phyloP scores from a whole-genome alignment of 23 red algal genomes.

The Cyanidium caldarium region DNA sequence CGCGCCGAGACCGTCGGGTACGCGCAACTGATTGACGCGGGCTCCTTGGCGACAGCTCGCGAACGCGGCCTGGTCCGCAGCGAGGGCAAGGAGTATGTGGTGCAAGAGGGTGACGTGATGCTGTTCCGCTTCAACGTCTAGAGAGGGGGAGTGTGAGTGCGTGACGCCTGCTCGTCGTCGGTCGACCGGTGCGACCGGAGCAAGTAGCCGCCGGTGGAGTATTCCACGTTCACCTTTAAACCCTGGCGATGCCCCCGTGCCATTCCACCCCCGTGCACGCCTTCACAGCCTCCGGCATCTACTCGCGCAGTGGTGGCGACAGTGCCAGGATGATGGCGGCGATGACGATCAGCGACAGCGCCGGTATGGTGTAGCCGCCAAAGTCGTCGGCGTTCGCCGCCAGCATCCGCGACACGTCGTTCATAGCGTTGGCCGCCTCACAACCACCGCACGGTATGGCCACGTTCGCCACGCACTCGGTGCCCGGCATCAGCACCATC shows the following conservation, averaged over 20 bases:
- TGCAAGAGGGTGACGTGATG: constrained; percentile 94
- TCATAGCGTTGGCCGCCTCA: too few species aligned
- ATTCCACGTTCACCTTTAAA: too few species aligned
- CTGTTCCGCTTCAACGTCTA: constrained; percentile 98
- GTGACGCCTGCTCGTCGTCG: too few species aligned
- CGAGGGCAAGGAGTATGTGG: constrained; percentile 94
- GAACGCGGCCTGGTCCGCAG: constrained; percentile 79
- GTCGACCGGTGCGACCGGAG: too few species aligned
- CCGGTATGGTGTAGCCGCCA: constrained; percentile 1
- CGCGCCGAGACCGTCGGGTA: constrained; percentile 72
- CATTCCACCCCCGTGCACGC: not conserved
- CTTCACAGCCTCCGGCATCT: not conserved
- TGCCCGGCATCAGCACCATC: too few species aligned
- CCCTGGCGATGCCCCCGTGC: not conserved
- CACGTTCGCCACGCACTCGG: too few species aligned
- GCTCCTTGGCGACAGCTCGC: constrained; percentile 60
- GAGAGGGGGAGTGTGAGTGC: too few species aligned
- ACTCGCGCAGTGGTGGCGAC: constrained; percentile 3
- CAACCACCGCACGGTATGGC: too few species aligned
- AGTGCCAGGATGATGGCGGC: constrained; percentile 5
- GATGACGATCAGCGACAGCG: not conserved
- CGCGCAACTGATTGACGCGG: constrained; percentile 36
- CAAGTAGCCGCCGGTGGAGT: too few species aligned
- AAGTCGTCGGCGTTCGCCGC: not conserved
- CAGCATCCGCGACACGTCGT: too few species aligned